Percentiles rank a stretch among this genome's conserved stretches.
These are phyloP conservation scores for Ambrosiella beaveri DNA, from an alignment of 2,329 filamentous ascomycete genomes.

Conservation along the genomic window DNA sequence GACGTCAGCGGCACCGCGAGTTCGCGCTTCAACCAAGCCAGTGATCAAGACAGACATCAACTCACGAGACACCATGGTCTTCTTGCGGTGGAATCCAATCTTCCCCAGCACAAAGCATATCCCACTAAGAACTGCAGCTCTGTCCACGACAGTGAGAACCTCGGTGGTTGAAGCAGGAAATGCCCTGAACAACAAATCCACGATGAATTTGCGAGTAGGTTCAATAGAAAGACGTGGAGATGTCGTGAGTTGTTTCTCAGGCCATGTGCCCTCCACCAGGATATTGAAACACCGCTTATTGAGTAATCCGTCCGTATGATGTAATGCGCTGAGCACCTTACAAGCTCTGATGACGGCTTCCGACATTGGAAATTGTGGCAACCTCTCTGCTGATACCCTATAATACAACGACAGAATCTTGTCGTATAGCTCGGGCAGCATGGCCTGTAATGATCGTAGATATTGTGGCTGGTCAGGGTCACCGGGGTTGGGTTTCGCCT, in stretches of 20 bases:
- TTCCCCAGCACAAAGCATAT: slow-evolving; percentile 72
- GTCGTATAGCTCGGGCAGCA: slow-evolving; percentile 59
- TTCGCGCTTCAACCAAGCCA: slow-evolving; percentile 76
- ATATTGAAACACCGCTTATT: slow-evolving; percentile 43
- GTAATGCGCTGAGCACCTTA: slow-evolving; percentile 50
- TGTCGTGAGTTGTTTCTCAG: slow-evolving; percentile 31
- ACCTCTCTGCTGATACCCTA: slow-evolving; percentile 49
- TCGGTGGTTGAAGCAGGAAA: slow-evolving; percentile 52
- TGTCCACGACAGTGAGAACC: slow-evolving; percentile 54
- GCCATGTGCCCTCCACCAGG: slow-evolving; percentile 44
- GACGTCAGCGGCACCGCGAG: slow-evolving; percentile 84
- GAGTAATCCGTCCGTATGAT: slow-evolving; percentile 46
- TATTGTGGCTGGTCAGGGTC: slow-evolving; percentile 33
- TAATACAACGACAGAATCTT: slow-evolving; percentile 59
- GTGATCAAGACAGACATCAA: slow-evolving; percentile 68
- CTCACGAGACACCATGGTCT: slow-evolving; percentile 76
- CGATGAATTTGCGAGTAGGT: slow-evolving; percentile 46
- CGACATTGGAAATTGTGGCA: slow-evolving; percentile 53
- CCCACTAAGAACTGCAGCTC: slow-evolving; percentile 63
- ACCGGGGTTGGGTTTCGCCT: slow-evolving; percentile 18
- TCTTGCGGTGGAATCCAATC: slow-evolving; percentile 71
- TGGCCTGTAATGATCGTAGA: slow-evolving; percentile 34
- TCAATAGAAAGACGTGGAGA: slow-evolving; percentile 37
- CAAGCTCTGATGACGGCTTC: slow-evolving; percentile 59
- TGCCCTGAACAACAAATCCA: slow-evolving; percentile 47